phyloP scores from a whole-genome alignment of 495 filamentous ascomycete genomes.

The Podospora tetraspora region DNA sequence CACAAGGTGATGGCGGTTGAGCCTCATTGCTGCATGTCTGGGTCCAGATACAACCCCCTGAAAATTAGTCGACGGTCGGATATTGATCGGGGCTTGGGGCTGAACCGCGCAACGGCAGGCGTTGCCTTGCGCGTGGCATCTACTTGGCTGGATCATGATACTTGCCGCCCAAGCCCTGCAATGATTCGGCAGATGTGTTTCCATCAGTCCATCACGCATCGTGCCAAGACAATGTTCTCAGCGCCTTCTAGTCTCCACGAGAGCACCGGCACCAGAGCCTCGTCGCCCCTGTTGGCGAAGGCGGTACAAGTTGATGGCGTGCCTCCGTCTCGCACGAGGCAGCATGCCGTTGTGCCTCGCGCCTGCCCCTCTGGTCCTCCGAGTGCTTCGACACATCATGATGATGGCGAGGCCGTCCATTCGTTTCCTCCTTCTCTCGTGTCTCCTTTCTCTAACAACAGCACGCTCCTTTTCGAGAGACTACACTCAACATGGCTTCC shows the following conservation, averaged over 20 bases:
- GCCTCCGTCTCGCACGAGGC: not conserved
- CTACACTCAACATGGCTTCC: not conserved
- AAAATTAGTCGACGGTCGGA: not conserved
- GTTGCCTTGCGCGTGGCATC: not conserved
- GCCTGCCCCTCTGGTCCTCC: not conserved
- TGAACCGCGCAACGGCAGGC: not conserved
- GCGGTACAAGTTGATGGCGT: not conserved
- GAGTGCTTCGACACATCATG: not conserved
- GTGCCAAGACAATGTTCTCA: not conserved
- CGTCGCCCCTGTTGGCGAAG: not conserved
- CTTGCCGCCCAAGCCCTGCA: not conserved
- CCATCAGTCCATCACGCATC: not conserved
- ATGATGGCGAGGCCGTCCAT: not conserved
- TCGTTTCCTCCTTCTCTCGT: not conserved
- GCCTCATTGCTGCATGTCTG: not conserved
- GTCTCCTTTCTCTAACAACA: not conserved
- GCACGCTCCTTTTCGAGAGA: not conserved
- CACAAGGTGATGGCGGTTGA: not conserved
- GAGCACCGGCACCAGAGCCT: not conserved
- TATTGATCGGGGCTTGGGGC: conserved; percentile 5
- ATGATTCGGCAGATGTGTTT: not conserved
- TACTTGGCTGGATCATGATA: not conserved
- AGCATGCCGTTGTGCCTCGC: not conserved
- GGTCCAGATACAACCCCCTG: not conserved
- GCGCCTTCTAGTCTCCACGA: not conserved